A percentile compares a stretch with the other conserved stretches of the same genome.
These are phyloP conservation scores for Oidiodendron maius DNA, from an alignment of 495 filamentous ascomycete genomes.

Conservation along the genomic window DNA sequence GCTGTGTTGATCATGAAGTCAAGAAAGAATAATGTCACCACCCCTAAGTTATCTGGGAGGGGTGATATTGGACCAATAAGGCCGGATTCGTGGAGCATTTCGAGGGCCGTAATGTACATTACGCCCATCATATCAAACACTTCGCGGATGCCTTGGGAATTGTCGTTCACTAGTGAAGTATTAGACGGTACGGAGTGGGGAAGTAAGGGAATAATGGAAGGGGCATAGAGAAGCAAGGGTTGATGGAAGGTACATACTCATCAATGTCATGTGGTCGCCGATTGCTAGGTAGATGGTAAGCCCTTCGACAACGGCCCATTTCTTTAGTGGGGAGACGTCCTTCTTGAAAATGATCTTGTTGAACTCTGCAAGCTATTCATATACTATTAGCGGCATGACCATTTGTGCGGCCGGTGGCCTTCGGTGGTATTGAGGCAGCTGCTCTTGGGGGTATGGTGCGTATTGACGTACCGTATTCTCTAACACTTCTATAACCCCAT, in stretches of 20 bases:
- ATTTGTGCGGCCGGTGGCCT: not conserved
- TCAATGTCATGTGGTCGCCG: conserved; percentile 5
- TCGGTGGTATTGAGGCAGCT: not conserved
- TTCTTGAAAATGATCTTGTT: conserved; percentile 24
- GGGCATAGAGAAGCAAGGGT: not conserved
- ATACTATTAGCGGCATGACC: not conserved
- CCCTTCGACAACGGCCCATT: conserved; percentile 28
- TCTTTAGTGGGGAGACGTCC: conserved; percentile 27
- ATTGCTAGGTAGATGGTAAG: conserved; percentile 19
- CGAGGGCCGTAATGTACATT: conserved; percentile 29
- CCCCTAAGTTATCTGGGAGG: conserved; percentile 27
- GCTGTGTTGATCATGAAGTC: conserved; percentile 7
- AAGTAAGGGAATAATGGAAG: conserved; percentile 9
- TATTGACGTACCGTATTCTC: conserved; percentile 28
- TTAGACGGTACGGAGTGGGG: not conserved
- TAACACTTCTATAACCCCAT: conserved; percentile 33
- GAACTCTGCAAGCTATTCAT: conserved; percentile 26
- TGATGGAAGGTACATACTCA: conserved; percentile 14
- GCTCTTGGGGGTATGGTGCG: not conserved
- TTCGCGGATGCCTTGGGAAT: conserved; percentile 14
- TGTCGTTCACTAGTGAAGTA: conserved; percentile 17
- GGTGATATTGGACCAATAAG: conserved; percentile 23
- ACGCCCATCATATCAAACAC: conserved; percentile 15
- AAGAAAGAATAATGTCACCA: conserved; percentile 26
- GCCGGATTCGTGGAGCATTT: conserved; percentile 20